Evolutionary conservation across 2,329 filamentous ascomycete genomes (phyloP).

Genomic region (Ophiostoma piceae): DNA sequence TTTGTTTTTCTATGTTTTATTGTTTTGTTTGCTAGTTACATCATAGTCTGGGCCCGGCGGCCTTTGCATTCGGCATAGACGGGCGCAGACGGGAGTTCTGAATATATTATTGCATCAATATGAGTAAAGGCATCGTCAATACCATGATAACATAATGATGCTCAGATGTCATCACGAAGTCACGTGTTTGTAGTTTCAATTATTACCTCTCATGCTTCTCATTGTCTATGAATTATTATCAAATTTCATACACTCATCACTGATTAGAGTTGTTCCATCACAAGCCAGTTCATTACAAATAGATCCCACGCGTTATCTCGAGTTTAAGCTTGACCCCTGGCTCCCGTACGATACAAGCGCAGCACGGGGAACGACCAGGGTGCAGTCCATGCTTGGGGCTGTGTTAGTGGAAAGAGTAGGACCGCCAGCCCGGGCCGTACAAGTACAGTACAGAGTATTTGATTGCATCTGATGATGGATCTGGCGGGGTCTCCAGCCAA

Average conservation of each 20-base stretch:
- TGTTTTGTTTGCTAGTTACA: neutral
- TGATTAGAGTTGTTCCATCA: too few species aligned
- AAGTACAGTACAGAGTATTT: too few species aligned
- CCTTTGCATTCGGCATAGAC: conserved; percentile 8
- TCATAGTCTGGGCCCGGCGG: neutral
- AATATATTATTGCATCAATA: neutral
- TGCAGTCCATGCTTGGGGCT: conserved; percentile 3
- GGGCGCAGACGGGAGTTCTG: conserved; percentile 2
- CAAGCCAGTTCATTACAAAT: neutral
- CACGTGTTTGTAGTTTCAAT: too few species aligned
- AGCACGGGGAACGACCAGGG: conserved; percentile 4
- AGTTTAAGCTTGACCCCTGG: neutral
- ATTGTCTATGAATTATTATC: too few species aligned
- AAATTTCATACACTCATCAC: too few species aligned
- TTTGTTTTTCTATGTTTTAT: neutral
- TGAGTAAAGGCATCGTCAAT: too few species aligned
- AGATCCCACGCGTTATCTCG: neutral
- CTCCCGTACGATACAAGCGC: neutral
- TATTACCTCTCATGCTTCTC: too few species aligned
- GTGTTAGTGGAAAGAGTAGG: neutral
- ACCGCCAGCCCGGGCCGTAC: neutral
- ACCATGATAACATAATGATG: too few species aligned
- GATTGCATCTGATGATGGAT: too few species aligned
- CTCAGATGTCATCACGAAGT: too few species aligned
- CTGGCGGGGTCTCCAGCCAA: too few species aligned